Evolutionary conservation across 192 early-diverging fungal genomes (phyloP).

Genomic region (Lunasporangiospora selenospora): DNA sequence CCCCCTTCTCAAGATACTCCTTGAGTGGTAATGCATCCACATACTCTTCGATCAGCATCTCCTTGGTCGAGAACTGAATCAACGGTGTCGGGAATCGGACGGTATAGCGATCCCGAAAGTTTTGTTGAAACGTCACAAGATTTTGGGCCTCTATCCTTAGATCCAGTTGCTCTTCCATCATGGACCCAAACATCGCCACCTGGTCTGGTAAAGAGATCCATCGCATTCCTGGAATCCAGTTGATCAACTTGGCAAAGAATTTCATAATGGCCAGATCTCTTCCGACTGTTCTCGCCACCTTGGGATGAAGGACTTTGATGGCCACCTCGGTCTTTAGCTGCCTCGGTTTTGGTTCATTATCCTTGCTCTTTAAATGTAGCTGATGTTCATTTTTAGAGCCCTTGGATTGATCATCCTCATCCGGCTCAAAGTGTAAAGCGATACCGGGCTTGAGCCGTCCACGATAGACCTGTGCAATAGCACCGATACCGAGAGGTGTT

Average conservation of each 20-base stretch:
- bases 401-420: too few species aligned
- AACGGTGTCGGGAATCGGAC: conserved; percentile 77
- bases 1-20: conserved; percentile 71
- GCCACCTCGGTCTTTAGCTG: conserved; percentile 65
- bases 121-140: conserved; percentile 62
- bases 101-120: conserved; percentile 59
- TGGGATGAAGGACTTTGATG: conserved; percentile 93
- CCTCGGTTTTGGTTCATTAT: too few species aligned
- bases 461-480: conserved; percentile 89
- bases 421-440: conserved; percentile 38
- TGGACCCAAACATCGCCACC: conserved; percentile 83
- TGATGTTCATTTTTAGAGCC: too few species aligned
- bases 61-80: conserved; percentile 53
- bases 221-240: conserved; percentile 75
- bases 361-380: too few species aligned
- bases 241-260: conserved; percentile 68
- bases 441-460: conserved; percentile 46
- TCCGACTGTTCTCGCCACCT: conserved; percentile 67
- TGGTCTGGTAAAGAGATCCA: conserved; percentile 94
- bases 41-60: conserved; percentile 88
- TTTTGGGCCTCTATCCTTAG: conserved; percentile 82
- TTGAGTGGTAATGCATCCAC: conserved; percentile 79
- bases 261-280: conserved; percentile 87
- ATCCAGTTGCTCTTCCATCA: conserved; percentile 95
- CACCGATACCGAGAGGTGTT: conserved; percentile 87